phyloP scores from a whole-genome alignment of 352 stramenopile genomes.

The Phytophthora citricola region DNA sequence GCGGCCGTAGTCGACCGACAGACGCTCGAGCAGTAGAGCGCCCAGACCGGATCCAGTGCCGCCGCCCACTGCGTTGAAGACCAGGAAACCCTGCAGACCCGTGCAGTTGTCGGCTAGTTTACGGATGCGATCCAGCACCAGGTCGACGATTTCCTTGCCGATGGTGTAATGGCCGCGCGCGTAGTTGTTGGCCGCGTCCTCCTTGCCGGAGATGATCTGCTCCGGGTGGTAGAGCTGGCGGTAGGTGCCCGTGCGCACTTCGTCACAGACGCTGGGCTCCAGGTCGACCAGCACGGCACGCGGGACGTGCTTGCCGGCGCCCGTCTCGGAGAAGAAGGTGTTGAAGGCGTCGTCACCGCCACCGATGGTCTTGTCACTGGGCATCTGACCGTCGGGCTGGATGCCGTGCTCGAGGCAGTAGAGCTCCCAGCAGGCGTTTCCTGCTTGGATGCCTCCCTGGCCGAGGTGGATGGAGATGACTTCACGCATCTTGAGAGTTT shows the following conservation, averaged over 20 bases:
- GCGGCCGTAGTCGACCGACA: slow-evolving; percentile 98
- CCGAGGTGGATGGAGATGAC: slow-evolving; percentile 94
- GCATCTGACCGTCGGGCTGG: slow-evolving; percentile 83
- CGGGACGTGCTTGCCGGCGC: slow-evolving; percentile 97
- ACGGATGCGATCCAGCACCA: slow-evolving; percentile 97
- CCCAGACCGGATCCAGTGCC: slow-evolving; percentile 98
- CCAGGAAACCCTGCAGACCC: slow-evolving; percentile 97
- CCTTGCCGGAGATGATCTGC: slow-evolving; percentile 99
- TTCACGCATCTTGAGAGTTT: slow-evolving; percentile 21
- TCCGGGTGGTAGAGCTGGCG: slow-evolving; percentile 98
- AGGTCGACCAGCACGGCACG: slow-evolving; percentile 98
- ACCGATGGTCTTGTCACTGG: slow-evolving; percentile 24
- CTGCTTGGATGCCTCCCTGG: slow-evolving; percentile 90
- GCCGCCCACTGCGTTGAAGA: slow-evolving; percentile 98
- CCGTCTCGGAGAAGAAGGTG: slow-evolving; percentile 96
- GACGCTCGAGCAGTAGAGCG: slow-evolving; percentile 95
- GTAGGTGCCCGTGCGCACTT: slow-evolving; percentile 97
- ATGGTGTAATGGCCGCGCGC: slow-evolving; percentile 95
- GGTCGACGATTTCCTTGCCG: slow-evolving; percentile 97
- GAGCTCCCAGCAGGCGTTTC: slow-evolving; percentile 94
- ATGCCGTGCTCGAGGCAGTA: slow-evolving; percentile 95
- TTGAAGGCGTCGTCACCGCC: slow-evolving; percentile 96
- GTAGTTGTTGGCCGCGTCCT: slow-evolving; percentile 94
- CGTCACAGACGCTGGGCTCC: slow-evolving; percentile 98
- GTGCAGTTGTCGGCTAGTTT: slow-evolving; percentile 98